Conservation (phyloP, 192 early-diverging fungal species). For the Coemansia erecta region DNA sequence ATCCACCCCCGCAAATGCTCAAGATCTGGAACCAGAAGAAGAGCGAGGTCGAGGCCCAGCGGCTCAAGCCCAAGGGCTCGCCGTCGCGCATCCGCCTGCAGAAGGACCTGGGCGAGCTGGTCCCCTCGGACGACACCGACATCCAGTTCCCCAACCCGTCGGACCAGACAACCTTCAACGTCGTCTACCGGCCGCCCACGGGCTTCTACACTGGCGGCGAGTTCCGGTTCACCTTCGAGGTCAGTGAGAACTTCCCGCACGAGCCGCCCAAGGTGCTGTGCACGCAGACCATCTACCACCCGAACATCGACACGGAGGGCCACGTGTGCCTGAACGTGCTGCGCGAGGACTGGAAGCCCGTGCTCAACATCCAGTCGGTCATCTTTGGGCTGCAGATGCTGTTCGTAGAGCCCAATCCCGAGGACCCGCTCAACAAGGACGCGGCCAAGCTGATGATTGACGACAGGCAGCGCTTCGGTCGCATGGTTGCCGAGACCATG, state of each 20-base stretch:
- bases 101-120: slow-evolving; percentile 88
- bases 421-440: slow-evolving; percentile 97
- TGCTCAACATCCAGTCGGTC: slow-evolving; percentile 88
- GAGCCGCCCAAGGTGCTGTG: slow-evolving; percentile 92
- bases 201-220: slow-evolving; percentile 83
- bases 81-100: slow-evolving; percentile 90
- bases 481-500: slow-evolving; percentile 76
- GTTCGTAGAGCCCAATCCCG: slow-evolving; percentile 91
- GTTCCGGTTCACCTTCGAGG: slow-evolving; percentile 79
- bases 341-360: slow-evolving; percentile 98
- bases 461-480: slow-evolving; percentile 68
- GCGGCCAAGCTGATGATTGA: slow-evolving; percentile 79
- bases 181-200: slow-evolving; percentile 81
- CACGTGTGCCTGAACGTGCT: slow-evolving; percentile 96
- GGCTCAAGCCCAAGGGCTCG: slow-evolving; percentile 74
- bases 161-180: slow-evolving; percentile 78
- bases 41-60: slow-evolving; percentile 67
- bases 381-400: slow-evolving; percentile 90
- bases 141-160: slow-evolving; percentile 76
- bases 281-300: slow-evolving; percentile 91
- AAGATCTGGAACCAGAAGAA: slow-evolving; percentile 91
- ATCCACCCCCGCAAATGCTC: no score
- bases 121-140: slow-evolving; percentile 65
- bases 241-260: slow-evolving; percentile 90
- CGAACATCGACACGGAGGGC: slow-evolving; percentile 95